Percentiles rank a stretch among this genome's conserved stretches.
phyloP scores from a whole-genome alignment of 768 basidiomycete species.

The Boletus speciosus region DNA sequence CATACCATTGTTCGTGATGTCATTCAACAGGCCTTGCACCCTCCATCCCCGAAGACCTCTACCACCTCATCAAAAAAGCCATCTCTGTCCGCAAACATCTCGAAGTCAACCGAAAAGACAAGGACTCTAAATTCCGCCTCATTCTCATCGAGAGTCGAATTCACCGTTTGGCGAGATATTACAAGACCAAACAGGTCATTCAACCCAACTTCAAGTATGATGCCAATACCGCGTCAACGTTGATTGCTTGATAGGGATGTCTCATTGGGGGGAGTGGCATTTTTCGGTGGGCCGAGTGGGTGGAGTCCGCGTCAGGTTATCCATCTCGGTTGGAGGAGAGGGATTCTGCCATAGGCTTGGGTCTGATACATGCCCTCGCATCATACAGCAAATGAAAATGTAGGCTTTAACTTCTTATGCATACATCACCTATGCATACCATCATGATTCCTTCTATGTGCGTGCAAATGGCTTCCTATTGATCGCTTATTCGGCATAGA shows the following conservation, averaged over 20 bases:
- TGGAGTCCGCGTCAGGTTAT: background rate
- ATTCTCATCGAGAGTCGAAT: conserved; percentile 99
- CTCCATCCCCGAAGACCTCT: conserved; percentile 97
- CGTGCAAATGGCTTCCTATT: background rate
- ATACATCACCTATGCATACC: conserved; percentile 11
- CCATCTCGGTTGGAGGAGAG: background rate
- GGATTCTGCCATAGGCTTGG: background rate
- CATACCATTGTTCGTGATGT: background rate
- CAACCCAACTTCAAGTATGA: conserved; percentile 99
- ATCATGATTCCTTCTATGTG: background rate
- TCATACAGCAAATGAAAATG: conserved; percentile 14
- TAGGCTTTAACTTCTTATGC: conserved; percentile 22
- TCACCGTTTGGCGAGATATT: conserved; percentile 96
- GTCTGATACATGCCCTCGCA: conserved; percentile 4
- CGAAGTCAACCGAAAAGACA: conserved; percentile 97
- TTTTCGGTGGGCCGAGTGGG: background rate
- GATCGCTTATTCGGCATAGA: background rate
- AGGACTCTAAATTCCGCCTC: conserved; percentile 94
- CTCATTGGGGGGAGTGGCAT: background rate
- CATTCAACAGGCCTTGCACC: conserved; percentile 78
- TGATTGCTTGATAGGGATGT: conserved; percentile 60
- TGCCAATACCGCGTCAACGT: conserved; percentile 87
- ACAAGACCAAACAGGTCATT: conserved; percentile 98
- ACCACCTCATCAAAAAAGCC: conserved; percentile 99
- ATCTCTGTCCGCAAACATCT: conserved; percentile 99